Conservation (phyloP, 2,329 filamentous ascomycete genomes). For the Claviceps sp. region DNA sequence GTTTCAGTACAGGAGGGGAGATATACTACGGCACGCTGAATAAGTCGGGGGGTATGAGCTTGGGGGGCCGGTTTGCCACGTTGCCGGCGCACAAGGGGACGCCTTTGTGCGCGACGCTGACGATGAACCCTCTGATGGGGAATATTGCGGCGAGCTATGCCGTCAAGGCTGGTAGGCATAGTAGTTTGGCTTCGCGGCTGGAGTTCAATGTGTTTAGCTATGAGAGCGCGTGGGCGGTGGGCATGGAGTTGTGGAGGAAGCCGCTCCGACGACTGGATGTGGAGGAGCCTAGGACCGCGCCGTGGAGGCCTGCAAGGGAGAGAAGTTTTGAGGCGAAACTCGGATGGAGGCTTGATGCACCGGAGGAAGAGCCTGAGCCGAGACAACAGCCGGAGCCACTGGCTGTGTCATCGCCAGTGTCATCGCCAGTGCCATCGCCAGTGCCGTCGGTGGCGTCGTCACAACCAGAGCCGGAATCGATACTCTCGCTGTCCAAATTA, state of each 20-base stretch:
- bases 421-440: neutral
- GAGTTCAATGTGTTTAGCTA: slow-evolving; percentile 98
- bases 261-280: slow-evolving; percentile 26
- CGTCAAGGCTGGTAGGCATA: slow-evolving; percentile 68
- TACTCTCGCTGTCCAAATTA: slow-evolving; percentile 6
- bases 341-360: slow-evolving; percentile 32
- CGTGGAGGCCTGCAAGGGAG: slow-evolving; percentile 3
- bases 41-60: slow-evolving; percentile 82
- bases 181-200: slow-evolving; percentile 79
- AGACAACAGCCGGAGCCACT: neutral
- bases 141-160: slow-evolving; percentile 86
- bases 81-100: slow-evolving; percentile 69
- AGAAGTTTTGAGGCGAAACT: slow-evolving; percentile 41
- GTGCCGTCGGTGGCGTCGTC: neutral
- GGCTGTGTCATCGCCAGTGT: neutral
- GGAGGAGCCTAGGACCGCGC: slow-evolving; percentile 11
- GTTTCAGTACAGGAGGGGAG: slow-evolving; percentile 84
- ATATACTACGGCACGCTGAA: slow-evolving; percentile 92
- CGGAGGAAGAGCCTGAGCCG: slow-evolving; percentile 20
- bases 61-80: slow-evolving; percentile 81
- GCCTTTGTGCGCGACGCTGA: slow-evolving; percentile 85
- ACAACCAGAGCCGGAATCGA: neutral
- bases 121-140: slow-evolving; percentile 87
- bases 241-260: slow-evolving; percentile 83
- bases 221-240: slow-evolving; percentile 85